Percentiles rank a stretch among this genome's conserved stretches.
Evolutionary conservation across 164 flowering plant genomes (phyloP).

Genomic region (Macadamia tetraphylla): DNA sequence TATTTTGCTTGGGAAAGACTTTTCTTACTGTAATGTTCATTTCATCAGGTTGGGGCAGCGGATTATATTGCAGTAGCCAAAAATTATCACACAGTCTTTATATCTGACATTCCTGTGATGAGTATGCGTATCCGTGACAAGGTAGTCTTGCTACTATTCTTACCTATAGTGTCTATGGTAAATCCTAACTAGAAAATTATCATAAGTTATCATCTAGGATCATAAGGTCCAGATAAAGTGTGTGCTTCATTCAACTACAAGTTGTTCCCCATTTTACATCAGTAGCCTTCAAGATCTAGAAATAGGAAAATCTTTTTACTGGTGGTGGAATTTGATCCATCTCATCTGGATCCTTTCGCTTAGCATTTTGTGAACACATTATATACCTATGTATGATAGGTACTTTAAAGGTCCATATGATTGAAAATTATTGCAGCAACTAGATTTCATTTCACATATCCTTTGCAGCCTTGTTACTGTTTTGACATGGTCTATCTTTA

Average conservation of each 20-base stretch:
- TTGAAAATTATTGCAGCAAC: background rate
- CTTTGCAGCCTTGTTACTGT: background rate
- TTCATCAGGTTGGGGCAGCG: constrained; percentile 83
- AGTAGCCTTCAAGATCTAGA: background rate
- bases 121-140: constrained; percentile 96
- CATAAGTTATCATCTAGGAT: background rate
- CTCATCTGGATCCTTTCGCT: background rate
- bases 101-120: constrained; percentile 85
- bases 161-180: background rate
- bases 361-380: background rate
- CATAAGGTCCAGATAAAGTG: background rate
- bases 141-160: constrained; percentile 35
- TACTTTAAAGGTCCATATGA: background rate
- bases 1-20: background rate
- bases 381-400: background rate
- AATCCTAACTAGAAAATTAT: background rate
- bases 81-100: constrained; percentile 81
- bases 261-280: background rate
- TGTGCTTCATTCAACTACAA: background rate
- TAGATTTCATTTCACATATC: background rate
- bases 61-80: constrained; percentile 92
- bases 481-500: constrained; percentile 1
- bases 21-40: constrained; percentile 1
- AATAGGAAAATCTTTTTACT: background rate
- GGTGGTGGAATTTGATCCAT: constrained; percentile 1